Evolutionary conservation across 129 eudicot genomes (phyloP), one percentile per base, ranked within the genome.

Genomic region (Sambucus nigra): DNA sequence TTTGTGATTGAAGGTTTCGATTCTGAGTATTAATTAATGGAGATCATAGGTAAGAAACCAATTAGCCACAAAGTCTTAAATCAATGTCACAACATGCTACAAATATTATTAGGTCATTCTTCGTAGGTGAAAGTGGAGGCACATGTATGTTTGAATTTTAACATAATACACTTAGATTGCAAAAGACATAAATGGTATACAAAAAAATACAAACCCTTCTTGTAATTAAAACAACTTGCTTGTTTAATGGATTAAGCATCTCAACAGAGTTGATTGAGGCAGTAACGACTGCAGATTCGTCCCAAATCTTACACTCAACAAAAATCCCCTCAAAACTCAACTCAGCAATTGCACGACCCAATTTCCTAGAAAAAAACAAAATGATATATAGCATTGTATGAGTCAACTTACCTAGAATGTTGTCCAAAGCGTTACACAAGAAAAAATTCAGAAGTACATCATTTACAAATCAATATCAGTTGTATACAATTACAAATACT

Each of bases 301-400:
- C 94, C 94, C 87, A 72, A 40, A 79, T 63, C 74, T 76, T 82
- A 66, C 79, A 81, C 59, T 86, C 94, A 55, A 73, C 44, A 26
- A 61, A 53, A 16, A 70, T 68, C 64, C 63, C 78, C 48, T 61
- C 71, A 25, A 82, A 73, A 51, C 49, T 64, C 65, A 79, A 53
- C 59, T 72, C 77, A 33, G 87, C 95, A 54, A 82, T 71, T 53
- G 84, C 73, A 66, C 48, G 61, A 15, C 69, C 72, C 26, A 61
- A 51, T 54, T 55, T 60, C 80, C 99, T 91, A 75, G 47, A 66
- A 63, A 68, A n/a, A n/a, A 55, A 60, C 22, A 33, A 20, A 45
- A 53, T n/a, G 8, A 25, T 49, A 10, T 42, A 23, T 15, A 51
- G 38, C 28, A 55, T 15, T 21, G 20, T 7, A 7, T 44, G 51